Evolutionary conservation across 1,284 basidiomycete genomes (phyloP).

Genomic region (Gastroboletus turbinatus): DNA sequence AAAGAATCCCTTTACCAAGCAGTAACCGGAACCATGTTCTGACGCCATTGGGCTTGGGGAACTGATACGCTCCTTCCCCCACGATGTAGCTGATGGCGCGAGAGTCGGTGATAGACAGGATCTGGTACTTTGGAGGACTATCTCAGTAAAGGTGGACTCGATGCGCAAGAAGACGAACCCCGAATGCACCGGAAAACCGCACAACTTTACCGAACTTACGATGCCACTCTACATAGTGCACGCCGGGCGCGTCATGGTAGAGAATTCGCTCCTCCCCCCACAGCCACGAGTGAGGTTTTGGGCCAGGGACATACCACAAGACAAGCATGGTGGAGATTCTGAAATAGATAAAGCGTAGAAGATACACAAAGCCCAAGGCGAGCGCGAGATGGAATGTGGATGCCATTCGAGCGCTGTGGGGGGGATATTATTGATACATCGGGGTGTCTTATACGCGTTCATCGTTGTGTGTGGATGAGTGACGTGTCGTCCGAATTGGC

Average conservation of each 20-base stretch:
- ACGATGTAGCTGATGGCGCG: constrained; percentile 53
- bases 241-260: constrained; percentile 48
- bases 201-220: constrained; percentile 50
- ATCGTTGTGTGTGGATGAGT: background rate
- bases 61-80: constrained; percentile 49
- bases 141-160: constrained; percentile 6
- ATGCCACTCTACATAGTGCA: constrained; percentile 52
- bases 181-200: constrained; percentile 53
- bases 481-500: constrained; percentile 15
- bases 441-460: constrained; percentile 12
- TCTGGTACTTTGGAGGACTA: constrained; percentile 42
- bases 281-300: constrained; percentile 43
- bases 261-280: constrained; percentile 61
- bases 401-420: constrained; percentile 15
- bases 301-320: constrained; percentile 48
- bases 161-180: constrained; percentile 35
- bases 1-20: constrained; percentile 60
- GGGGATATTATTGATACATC: background rate
- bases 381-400: constrained; percentile 10
- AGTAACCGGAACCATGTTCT: constrained; percentile 59
- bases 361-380: constrained; percentile 14
- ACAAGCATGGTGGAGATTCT: constrained; percentile 30
- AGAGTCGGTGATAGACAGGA: constrained; percentile 54
- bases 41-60: constrained; percentile 59
- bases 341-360: constrained; percentile 20